A percentile compares a stretch with the other conserved stretches of the same genome.
Evolutionary conservation across 169 alveolate genomes (phyloP).

Genomic region (Cryptosporidium viatorum): DNA sequence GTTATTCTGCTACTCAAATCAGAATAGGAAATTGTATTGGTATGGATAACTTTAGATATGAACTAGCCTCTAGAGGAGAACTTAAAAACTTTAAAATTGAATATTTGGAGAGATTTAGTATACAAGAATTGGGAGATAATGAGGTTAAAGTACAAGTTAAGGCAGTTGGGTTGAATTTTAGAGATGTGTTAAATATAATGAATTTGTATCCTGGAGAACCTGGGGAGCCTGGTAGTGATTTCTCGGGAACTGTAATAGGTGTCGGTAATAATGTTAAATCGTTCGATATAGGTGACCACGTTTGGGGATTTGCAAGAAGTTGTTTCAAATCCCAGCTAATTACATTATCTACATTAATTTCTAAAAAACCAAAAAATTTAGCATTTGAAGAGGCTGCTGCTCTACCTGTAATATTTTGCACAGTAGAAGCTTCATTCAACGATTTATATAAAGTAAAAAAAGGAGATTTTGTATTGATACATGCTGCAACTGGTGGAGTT

Average conservation of each 20-base stretch:
- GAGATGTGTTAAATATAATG: conserved; percentile 86
- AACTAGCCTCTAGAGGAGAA: conserved; percentile 43
- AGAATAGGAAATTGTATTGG: conserved; percentile 22
- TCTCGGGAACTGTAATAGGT: conserved; percentile 41
- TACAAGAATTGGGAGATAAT: neutral
- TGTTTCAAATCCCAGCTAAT: conserved; percentile 52
- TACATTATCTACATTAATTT: conserved; percentile 59
- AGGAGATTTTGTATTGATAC: conserved; percentile 75
- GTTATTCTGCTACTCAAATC: conserved; percentile 15
- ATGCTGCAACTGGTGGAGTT: conserved; percentile 80
- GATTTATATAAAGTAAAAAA: conserved; percentile 80
- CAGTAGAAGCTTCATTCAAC: conserved; percentile 74
- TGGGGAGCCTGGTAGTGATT: conserved; percentile 74
- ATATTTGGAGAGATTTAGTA: neutral
- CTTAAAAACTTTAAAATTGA: conserved; percentile 42
- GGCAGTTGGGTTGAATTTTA: conserved; percentile 85
- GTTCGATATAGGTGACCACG: conserved; percentile 29
- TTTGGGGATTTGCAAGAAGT: conserved; percentile 73
- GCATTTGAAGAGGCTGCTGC: conserved; percentile 79
- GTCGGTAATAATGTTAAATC: conserved; percentile 23
- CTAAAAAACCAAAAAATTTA: conserved; percentile 27
- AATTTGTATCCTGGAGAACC: conserved; percentile 74
- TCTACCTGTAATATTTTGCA: conserved; percentile 73
- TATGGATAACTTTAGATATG: conserved; percentile 27
- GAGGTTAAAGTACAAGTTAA: conserved; percentile 81